Base-by-base conservation (phyloP, 305 asterid species). In the Fraxinus velutina region DNA sequence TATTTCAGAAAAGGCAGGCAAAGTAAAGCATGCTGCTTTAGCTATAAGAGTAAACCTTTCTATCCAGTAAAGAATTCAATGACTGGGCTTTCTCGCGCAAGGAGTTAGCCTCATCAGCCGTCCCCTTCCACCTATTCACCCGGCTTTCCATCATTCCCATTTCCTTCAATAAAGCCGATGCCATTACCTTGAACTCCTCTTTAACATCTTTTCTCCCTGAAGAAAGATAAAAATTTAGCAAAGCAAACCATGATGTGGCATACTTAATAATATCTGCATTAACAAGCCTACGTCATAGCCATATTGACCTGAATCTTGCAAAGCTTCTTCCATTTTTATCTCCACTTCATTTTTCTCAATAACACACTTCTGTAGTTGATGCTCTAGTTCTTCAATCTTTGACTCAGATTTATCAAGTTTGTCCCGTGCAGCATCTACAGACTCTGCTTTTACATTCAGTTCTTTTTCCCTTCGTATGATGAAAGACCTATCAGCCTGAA, bases 161-260 rank as follows among this genome's bases (percentile, higher is more conserved):
- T 89, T 96, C 99, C 84, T 92, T 94, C 22, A 92, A 90, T 80
- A 96, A 88, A 82, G 99, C 97, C 83, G 97, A 94, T 34, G 93
- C 90, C 99, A 96, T 92, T 80, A 93, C 91, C 89, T 85, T 92
- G 88, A 94, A 94, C 90, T 96, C 99, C 82, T 88, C 91, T 89
- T 93, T 94, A 86, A 94, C 84, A 83, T 95, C 98, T 81, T 92
- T 90, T 84, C 91, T 90, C 60, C 93, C 97, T 95, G 95, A 44
- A 87, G 82, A 84, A 82, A 60, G 62, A 50, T 72, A 52, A 57
- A 17, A 79, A 33, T 77, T 57, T 87, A 47, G 77, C 39, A 77
- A 83, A 85, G 84, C 72, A 86, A 84, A 83, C 50, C 42, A 73
- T 50, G 80, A 72, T 15, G 77, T 57, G 82, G 77, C 78, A 83